Evolutionary conservation across 2,329 filamentous ascomycete genomes (phyloP).

Genomic region (Ophiocordyceps camponoti-saundersi): DNA sequence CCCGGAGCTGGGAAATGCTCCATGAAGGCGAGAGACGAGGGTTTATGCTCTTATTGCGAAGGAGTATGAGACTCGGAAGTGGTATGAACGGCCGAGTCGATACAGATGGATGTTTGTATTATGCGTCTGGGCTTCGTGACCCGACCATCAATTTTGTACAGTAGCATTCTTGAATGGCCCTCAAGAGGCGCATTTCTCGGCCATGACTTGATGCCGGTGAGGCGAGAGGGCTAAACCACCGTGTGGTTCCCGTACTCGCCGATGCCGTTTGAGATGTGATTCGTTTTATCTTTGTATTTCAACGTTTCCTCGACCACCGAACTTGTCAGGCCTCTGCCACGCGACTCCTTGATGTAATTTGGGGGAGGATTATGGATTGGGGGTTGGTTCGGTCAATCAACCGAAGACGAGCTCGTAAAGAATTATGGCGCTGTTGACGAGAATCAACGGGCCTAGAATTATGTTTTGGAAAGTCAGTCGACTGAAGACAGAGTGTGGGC

Average conservation of each 20-base stretch:
- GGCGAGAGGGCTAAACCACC: no score
- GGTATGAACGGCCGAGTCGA: background rate
- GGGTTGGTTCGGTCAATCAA: no score
- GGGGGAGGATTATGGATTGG: no score
- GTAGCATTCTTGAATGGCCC: background rate
- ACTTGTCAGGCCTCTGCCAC: no score
- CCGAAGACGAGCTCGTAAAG: conserved; percentile 66
- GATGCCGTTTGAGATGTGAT: no score
- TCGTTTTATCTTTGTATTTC: no score
- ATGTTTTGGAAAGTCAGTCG: no score
- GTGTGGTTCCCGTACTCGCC: background rate
- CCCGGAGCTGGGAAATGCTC: background rate
- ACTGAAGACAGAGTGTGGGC: background rate
- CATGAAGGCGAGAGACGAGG: background rate
- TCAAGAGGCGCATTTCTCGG: no score
- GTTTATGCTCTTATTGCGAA: background rate
- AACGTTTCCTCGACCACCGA: no score
- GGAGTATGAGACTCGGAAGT: background rate
- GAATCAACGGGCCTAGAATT: conserved; percentile 62
- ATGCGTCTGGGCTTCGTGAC: background rate
- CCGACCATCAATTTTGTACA: background rate
- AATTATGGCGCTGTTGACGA: conserved; percentile 69
- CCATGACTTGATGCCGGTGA: no score
- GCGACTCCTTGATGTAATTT: background rate
- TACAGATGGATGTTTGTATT: background rate